Percentiles rank a stretch among this genome's conserved stretches.
phyloP scores from a whole-genome alignment of 164 flowering plant genomes.

The Macadamia integrifolia region DNA sequence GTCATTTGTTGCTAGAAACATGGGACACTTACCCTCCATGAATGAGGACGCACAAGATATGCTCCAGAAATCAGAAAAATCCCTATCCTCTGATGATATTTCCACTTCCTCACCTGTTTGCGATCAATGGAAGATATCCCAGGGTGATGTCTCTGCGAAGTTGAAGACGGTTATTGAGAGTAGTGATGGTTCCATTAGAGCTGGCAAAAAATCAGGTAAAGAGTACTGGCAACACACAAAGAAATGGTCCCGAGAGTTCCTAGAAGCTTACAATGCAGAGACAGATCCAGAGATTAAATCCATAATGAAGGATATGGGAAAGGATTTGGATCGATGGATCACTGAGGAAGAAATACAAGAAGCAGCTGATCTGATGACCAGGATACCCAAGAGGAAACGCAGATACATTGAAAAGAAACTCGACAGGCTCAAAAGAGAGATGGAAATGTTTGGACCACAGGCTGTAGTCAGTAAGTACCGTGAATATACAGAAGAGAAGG shows the following conservation, averaged over 20 bases:
- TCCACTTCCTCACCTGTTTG: constrained; percentile 13
- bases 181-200: constrained; percentile 74
- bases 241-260: constrained; percentile 81
- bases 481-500: constrained; percentile 76
- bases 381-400: constrained; percentile 48
- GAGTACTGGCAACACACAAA: constrained; percentile 97
- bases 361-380: constrained; percentile 63
- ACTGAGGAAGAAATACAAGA: constrained; percentile 81
- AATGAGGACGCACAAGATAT: constrained; percentile 19
- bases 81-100: constrained; percentile 11
- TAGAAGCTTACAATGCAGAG: constrained; percentile 75
- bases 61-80: constrained; percentile 23
- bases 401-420: constrained; percentile 61
- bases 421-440: constrained; percentile 69
- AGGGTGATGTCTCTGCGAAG: constrained; percentile 22
- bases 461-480: constrained; percentile 89
- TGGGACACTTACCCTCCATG: constrained; percentile 13
- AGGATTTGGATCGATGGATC: constrained; percentile 90
- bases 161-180: constrained; percentile 66
- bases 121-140: constrained; percentile 12
- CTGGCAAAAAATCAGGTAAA: constrained; percentile 78
- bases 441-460: constrained; percentile 85
- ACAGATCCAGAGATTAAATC: constrained; percentile 83
- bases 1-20: constrained; percentile 26
- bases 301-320: constrained; percentile 77